Evolutionary conservation across 164 flowering plant species (phyloP).

Genomic region (Houttuynia cordata): DNA sequence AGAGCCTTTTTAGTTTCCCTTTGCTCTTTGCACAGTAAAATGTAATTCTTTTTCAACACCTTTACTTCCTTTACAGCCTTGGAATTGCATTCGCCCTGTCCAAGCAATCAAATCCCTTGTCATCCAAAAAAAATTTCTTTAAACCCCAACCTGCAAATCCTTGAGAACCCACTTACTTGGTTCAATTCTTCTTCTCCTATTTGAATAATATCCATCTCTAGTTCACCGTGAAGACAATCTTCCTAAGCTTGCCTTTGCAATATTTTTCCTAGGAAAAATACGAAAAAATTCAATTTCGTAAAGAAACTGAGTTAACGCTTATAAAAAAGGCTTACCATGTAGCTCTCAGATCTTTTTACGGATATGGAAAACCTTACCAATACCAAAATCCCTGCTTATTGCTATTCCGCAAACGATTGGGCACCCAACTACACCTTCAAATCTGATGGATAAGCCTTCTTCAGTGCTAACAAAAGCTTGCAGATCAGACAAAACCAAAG

Average conservation of each 20-base stretch:
- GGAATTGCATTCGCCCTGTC: slow-evolving; percentile 18
- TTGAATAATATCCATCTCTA: slow-evolving; percentile 13
- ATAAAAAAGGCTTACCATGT: no score
- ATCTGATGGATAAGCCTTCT: slow-evolving; percentile 38
- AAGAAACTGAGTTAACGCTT: background rate
- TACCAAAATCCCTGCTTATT: slow-evolving; percentile 24
- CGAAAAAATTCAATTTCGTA: background rate
- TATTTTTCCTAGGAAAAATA: slow-evolving; percentile 1
- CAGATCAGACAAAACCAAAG: slow-evolving; percentile 38
- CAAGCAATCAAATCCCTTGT: background rate
- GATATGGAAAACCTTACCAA: slow-evolving; percentile 17
- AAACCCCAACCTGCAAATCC: background rate
- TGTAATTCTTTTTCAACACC: slow-evolving; percentile 30
- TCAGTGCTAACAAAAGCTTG: slow-evolving; percentile 23
- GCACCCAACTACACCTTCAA: slow-evolving; percentile 41
- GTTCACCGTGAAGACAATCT: background rate
- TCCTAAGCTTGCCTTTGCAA: background rate
- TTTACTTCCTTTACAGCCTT: slow-evolving; percentile 18
- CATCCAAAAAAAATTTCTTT: background rate
- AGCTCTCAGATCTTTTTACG: no score
- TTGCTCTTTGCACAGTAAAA: slow-evolving; percentile 39
- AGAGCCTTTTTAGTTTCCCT: slow-evolving; percentile 32
- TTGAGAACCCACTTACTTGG: slow-evolving; percentile 17
- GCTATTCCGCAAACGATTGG: slow-evolving; percentile 56
- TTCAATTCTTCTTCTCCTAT: slow-evolving; percentile 9